Evolutionary conservation across 306 rosid species (phyloP).

Genomic region (Quillaja saponaria): DNA sequence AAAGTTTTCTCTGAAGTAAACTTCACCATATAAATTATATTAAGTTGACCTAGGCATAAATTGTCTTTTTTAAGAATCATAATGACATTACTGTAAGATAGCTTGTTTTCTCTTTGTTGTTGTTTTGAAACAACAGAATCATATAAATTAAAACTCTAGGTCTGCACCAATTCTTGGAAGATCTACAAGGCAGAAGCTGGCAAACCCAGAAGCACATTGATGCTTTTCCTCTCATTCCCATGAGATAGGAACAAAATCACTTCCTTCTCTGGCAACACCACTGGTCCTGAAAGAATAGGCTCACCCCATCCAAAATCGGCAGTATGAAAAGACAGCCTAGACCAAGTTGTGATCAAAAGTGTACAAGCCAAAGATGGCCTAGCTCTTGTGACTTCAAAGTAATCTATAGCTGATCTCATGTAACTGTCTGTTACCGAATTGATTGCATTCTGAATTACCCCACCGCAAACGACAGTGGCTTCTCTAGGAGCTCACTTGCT

Average conservation of each 20-base stretch:
- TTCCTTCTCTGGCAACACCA: slow-evolving; percentile 89
- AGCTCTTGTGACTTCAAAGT: slow-evolving; percentile 76
- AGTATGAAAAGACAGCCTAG: slow-evolving; percentile 69
- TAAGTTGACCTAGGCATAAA: too few relatives aligned
- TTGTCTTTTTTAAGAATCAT: too few relatives aligned
- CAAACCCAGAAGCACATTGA: slow-evolving; percentile 82
- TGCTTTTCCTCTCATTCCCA: slow-evolving; percentile 72
- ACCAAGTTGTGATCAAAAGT: slow-evolving; percentile 87
- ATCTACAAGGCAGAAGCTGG: slow-evolving; percentile 84
- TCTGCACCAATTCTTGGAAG: slow-evolving; percentile 69
- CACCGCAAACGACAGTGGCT: slow-evolving; percentile 59
- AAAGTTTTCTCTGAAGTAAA: too few relatives aligned
- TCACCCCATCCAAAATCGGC: slow-evolving; percentile 99
- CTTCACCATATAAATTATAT: too few relatives aligned
- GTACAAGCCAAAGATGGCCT: slow-evolving; percentile 90
- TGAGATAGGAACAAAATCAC: slow-evolving; percentile 79
- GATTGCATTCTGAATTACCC: slow-evolving; percentile 68
- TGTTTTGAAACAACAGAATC: too few relatives aligned
- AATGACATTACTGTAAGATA: too few relatives aligned
- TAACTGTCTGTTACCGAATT: slow-evolving; percentile 62
- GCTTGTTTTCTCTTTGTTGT: too few relatives aligned
- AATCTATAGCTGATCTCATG: slow-evolving; percentile 93
- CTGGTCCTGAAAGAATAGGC: slow-evolving; percentile 83
- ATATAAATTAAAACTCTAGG: slow-evolving; percentile 36
- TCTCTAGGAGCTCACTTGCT: slow-evolving; percentile 66